A percentile compares a stretch with the other conserved stretches of the same genome.
Conservation (phyloP, 1,284 basidiomycete genomes). For the Amylostereum areolatum region DNA sequence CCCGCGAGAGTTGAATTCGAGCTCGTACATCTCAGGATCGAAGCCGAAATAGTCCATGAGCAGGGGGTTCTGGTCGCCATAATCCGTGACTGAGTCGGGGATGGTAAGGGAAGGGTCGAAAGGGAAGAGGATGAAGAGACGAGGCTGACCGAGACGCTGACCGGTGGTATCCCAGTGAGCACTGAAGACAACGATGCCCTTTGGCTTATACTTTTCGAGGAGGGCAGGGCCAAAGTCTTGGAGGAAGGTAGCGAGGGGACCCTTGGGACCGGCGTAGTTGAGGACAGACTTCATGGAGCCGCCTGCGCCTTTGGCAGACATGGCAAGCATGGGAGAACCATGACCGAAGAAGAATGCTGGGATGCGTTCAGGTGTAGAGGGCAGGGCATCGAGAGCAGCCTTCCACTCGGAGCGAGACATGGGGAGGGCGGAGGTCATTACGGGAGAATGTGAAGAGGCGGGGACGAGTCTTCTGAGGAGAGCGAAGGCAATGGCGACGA, state of each 20-base stretch:
- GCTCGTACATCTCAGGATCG: constrained; percentile 45
- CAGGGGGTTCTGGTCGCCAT: constrained; percentile 66
- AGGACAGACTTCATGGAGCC: constrained; percentile 19
- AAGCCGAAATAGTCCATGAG: constrained; percentile 74
- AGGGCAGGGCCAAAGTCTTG: constrained; percentile 63
- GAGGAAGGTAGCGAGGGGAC: constrained; percentile 57
- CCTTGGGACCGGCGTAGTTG: constrained; percentile 40
- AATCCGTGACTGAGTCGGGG: constrained; percentile 53
- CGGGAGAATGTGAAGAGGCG: neutral
- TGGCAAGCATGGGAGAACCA: constrained; percentile 53
- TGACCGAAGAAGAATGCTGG: constrained; percentile 75
- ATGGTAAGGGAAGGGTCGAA: neutral
- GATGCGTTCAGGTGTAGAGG: constrained; percentile 53
- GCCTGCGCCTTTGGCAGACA: constrained; percentile 19
- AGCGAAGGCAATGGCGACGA: too few relatives aligned
- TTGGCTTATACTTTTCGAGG: constrained; percentile 65
- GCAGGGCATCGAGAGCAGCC: constrained; percentile 52
- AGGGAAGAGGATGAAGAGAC: constrained; percentile 2
- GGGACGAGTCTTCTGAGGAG: too few relatives aligned
- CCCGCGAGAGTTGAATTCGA: constrained; percentile 64
- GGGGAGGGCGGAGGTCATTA: constrained; percentile 17
- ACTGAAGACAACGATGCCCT: constrained; percentile 73
- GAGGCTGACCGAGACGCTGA: constrained; percentile 44
- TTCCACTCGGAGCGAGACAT: constrained; percentile 43
- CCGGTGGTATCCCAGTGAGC: constrained; percentile 71